phyloP scores from a whole-genome alignment of 768 basidiomycete species.

The Kwoniella mangroviensis region DNA sequence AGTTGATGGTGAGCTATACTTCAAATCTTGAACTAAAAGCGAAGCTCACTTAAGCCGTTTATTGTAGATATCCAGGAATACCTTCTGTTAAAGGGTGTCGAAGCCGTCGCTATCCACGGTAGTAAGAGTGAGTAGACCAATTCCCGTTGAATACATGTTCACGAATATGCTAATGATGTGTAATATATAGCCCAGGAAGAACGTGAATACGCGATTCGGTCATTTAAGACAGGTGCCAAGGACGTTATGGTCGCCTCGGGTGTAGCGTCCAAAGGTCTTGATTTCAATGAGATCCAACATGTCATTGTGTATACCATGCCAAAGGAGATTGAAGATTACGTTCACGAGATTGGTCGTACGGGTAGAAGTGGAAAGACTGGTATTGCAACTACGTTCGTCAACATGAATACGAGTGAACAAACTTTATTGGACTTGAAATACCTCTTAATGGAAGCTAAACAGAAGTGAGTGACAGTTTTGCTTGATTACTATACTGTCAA shows the following conservation, averaged over 20 bases:
- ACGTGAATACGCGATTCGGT: slow-evolving; percentile 96
- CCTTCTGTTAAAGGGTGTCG: slow-evolving; percentile 91
- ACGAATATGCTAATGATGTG: background rate
- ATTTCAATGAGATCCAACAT: slow-evolving; percentile 98
- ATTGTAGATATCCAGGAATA: slow-evolving; percentile 95
- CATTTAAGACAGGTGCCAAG: slow-evolving; percentile 95
- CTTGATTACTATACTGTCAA: background rate
- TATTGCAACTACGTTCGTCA: slow-evolving; percentile 97
- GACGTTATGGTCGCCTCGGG: slow-evolving; percentile 99
- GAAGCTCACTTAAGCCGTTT: background rate
- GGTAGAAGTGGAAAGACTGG: slow-evolving; percentile 98
- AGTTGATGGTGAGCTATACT: slow-evolving; percentile 77
- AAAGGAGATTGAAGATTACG: slow-evolving; percentile 99
- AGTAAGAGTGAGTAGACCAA: slow-evolving; percentile 74
- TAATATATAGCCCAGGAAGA: slow-evolving; percentile 82
- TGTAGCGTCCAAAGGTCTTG: slow-evolving; percentile 96
- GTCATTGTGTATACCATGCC: slow-evolving; percentile 99
- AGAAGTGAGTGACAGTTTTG: slow-evolving; percentile 70
- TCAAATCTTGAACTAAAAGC: background rate
- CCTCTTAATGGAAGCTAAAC: slow-evolving; percentile 92
- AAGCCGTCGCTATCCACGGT: slow-evolving; percentile 98
- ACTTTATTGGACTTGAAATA: slow-evolving; percentile 97
- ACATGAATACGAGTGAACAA: slow-evolving; percentile 96
- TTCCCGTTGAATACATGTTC: background rate
- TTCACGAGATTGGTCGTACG: slow-evolving; percentile 98